Evolutionary conservation across 805 yeast species (phyloP), one percentile per base, ranked within the genome.

Genomic region (Teunomyces barrocoloradensis): DNA sequence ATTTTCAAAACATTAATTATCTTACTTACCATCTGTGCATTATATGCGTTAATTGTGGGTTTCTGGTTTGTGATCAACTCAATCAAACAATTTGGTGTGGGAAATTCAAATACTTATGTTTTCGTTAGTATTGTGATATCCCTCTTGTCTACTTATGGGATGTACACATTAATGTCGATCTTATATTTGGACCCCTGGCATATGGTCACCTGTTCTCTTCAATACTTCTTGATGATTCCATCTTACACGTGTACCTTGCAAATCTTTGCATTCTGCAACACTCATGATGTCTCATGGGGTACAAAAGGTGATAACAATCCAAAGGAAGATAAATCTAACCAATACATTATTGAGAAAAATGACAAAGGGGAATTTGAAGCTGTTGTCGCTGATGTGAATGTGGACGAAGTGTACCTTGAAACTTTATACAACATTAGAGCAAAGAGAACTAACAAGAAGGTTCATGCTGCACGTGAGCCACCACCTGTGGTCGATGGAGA

Each of bases 201-300:
- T 63, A 81, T 92, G 63, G 42, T 94, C 35, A 86, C 97, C 1
- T 89, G 96, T 40, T 83, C 96, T 0, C 46, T 83, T 4, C 99
- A 92, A 65, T 92, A 94, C 73, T 87, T 92, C 69, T 64, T 91
- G 54, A 78, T 94, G 76, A 75, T 92, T 45, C 98, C 99, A 21
- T 85, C 95, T 0, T 92, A 90, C 64, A 87, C 95, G 3, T 89
- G 96, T 69, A 85, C 96, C 2, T 73, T 92, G 48, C 97, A 92
- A 68, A 90, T 94, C 49, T 92, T 90, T 71, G 97, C 99, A 1
- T 90, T 92, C 68, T 92, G 99, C 73, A 92, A 92, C 65, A 92
- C 97, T 2, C 98, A 92, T 69, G 99, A 92, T 74, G 96, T 94
- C 43, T 87, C 97, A 0, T 92, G 99, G 99, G 99, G 99, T 68